These are phyloP conservation scores for Glarea lozoyensis DNA, from an alignment of 495 filamentous ascomycete genomes.

Conservation along the genomic window DNA sequence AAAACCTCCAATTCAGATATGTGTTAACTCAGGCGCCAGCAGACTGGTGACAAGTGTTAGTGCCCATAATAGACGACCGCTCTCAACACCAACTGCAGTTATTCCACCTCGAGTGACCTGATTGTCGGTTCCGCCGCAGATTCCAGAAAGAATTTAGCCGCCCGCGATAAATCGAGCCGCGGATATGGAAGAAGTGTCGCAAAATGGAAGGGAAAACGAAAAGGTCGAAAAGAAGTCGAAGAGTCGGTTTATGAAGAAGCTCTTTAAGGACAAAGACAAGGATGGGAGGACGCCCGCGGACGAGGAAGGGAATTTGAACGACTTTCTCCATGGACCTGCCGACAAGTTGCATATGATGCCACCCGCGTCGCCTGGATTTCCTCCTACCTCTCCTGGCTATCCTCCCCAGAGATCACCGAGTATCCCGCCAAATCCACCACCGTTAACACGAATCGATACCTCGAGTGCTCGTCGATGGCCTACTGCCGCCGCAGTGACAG, in stretches of 20 bases:
- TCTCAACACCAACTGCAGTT: too few species aligned
- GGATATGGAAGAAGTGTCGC: slow-evolving; percentile 12
- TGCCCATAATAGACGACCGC: too few species aligned
- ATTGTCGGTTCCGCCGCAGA: too few species aligned
- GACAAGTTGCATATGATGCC: slow-evolving; percentile 20
- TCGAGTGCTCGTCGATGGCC: slow-evolving; percentile 20
- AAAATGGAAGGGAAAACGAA: slow-evolving; percentile 14
- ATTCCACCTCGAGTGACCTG: too few species aligned
- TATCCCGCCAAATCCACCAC: slow-evolving; percentile 2
- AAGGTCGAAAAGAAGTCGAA: slow-evolving; percentile 16
- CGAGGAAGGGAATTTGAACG: slow-evolving; percentile 5
- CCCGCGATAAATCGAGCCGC: neutral
- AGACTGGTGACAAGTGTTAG: too few species aligned
- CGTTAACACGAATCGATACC: slow-evolving; percentile 18
- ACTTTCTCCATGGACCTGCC: slow-evolving; percentile 15
- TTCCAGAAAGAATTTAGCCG: too few species aligned
- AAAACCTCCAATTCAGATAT: too few species aligned
- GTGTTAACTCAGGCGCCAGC: too few species aligned
- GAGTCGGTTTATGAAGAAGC: slow-evolving; percentile 15
- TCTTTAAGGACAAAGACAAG: slow-evolving; percentile 20
- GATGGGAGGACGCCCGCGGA: slow-evolving; percentile 11
- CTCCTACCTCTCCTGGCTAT: neutral
- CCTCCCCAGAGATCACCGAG: neutral
- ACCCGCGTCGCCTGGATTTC: neutral
- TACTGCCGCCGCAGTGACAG: slow-evolving; percentile 14